Evolutionary conservation across 2,329 filamentous ascomycete species (phyloP).

Genomic region (Pyrenochaeta sp.): DNA sequence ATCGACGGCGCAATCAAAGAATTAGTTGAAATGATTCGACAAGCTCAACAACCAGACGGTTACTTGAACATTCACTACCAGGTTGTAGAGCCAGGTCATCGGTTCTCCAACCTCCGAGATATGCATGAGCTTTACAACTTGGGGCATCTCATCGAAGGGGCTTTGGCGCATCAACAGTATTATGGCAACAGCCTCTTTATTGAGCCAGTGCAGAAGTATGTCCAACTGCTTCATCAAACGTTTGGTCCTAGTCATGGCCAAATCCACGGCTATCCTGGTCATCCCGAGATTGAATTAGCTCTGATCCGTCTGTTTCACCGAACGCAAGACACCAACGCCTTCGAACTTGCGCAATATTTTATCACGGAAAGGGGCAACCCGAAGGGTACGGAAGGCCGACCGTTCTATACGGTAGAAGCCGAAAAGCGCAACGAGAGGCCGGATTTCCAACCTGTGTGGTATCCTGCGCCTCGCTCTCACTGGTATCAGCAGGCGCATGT

Average conservation of each 20-base stretch:
- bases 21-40: slow-evolving; percentile 64
- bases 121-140: slow-evolving; percentile 69
- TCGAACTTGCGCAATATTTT: slow-evolving; percentile 64
- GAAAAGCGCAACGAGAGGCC: slow-evolving; percentile 58
- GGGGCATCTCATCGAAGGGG: slow-evolving; percentile 65
- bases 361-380: slow-evolving; percentile 65
- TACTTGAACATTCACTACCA: slow-evolving; percentile 71
- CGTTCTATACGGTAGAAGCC: slow-evolving; percentile 65
- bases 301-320: slow-evolving; percentile 55
- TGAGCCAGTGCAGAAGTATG: slow-evolving; percentile 63
- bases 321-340: slow-evolving; percentile 49
- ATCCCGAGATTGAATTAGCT: slow-evolving; percentile 63
- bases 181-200: slow-evolving; percentile 62
- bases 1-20: slow-evolving; percentile 62
- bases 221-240: slow-evolving; percentile 58
- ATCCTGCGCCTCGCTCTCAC: slow-evolving; percentile 50
- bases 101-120: slow-evolving; percentile 67
- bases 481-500: slow-evolving; percentile 65
- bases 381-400: slow-evolving; percentile 56
- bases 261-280: slow-evolving; percentile 67
- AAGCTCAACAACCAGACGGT: slow-evolving; percentile 66
- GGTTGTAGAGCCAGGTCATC: slow-evolving; percentile 62
- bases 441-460: slow-evolving; percentile 58
- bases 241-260: slow-evolving; percentile 62
- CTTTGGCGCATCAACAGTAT: slow-evolving; percentile 45